A percentile compares a stretch with the other conserved stretches of the same genome.
Conservation (phyloP, 2,329 filamentous ascomycete species). For the Sphaerulina populicola region DNA sequence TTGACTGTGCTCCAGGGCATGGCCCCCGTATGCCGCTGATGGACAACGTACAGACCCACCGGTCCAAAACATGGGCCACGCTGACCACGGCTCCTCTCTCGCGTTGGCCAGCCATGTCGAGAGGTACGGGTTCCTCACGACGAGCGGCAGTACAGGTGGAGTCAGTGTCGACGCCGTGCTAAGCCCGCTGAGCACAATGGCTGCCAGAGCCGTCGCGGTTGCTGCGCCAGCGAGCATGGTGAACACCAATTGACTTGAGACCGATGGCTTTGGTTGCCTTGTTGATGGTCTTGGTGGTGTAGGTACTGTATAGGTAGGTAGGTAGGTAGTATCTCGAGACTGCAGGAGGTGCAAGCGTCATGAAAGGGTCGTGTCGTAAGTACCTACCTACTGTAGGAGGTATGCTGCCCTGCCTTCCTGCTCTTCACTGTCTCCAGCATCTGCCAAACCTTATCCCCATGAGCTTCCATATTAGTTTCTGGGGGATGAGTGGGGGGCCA, state of each 20-base stretch:
- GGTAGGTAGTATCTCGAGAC: no score
- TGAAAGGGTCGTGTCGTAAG: no score
- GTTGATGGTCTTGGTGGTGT: background rate
- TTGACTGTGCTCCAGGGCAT: background rate
- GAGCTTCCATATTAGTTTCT: no score
- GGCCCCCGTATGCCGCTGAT: constrained; percentile 10
- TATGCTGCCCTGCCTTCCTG: no score
- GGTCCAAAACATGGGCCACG: constrained; percentile 82
- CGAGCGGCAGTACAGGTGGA: constrained; percentile 46
- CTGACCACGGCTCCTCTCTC: constrained; percentile 65
- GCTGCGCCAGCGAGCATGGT: constrained; percentile 19
- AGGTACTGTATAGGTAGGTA: background rate
- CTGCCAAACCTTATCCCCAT: no score
- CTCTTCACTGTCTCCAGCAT: no score
- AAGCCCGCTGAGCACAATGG: constrained; percentile 18
- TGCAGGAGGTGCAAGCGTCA: no score
- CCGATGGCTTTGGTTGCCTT: no score
- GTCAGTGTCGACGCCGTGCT: constrained; percentile 46
- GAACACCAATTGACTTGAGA: background rate
- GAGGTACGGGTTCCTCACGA: constrained; percentile 46
- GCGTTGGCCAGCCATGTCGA: constrained; percentile 55
- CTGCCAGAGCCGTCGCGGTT: constrained; percentile 17
- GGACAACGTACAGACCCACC: constrained; percentile 49
- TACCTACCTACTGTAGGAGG: no score
- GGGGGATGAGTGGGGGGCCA: no score